Percentiles rank a stretch among this genome's conserved stretches.
Conservation (phyloP, 192 early-diverging fungal species). For the Backusella westeae region DNA sequence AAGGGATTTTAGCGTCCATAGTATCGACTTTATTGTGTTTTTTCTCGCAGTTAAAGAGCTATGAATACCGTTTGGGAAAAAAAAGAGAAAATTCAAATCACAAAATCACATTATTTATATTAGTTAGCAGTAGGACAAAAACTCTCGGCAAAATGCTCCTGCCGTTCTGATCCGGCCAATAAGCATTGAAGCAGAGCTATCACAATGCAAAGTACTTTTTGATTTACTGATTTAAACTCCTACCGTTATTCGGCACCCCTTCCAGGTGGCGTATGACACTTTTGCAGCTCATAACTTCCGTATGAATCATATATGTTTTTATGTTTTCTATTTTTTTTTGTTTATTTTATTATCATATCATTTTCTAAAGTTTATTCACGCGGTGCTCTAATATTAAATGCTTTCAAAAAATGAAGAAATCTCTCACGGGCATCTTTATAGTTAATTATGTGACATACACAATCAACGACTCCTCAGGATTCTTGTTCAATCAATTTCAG, state of each 20-base stretch:
- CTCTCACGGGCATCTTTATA: neutral
- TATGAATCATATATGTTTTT: constrained; percentile 1
- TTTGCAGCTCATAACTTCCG: neutral
- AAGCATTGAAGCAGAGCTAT: neutral
- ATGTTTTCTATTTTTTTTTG: neutral
- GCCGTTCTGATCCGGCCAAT: neutral
- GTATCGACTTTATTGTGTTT: neutral
- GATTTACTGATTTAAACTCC: constrained; percentile 10
- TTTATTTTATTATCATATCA: neutral
- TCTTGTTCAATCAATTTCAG: neutral
- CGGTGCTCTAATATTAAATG: neutral
- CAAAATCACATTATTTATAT: constrained; percentile 9
- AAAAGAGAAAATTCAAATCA: neutral
- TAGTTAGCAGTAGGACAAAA: neutral
- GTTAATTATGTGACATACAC: neutral
- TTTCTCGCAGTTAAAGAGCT: neutral
- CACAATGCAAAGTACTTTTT: neutral
- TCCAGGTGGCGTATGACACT: constrained; percentile 3
- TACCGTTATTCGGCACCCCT: neutral
- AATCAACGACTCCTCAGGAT: neutral
- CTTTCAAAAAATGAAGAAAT: neutral
- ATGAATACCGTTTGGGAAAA: neutral
- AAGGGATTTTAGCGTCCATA: neutral
- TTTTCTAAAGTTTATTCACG: neutral
- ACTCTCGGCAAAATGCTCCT: neutral